Evolutionary conservation across 108 stramenopile species (phyloP), one percentile per base, ranked within the genome.

Genomic region (Cyclostephanos tholiformis): DNA sequence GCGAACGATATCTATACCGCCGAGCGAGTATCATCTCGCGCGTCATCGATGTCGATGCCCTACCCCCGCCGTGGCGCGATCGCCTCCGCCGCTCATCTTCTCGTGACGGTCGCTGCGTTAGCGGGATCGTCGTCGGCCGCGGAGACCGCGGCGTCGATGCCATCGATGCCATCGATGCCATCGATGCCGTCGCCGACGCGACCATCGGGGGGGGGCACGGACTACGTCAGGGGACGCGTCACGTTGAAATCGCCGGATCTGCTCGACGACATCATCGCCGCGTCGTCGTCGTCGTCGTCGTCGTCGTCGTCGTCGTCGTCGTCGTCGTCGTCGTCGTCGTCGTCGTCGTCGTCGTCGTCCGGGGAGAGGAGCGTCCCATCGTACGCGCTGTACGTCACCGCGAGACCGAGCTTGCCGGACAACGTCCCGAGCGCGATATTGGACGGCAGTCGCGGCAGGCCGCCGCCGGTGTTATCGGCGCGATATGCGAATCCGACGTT

Each of bases 371-470:
- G 14, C 44, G 3, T 16, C 44, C 3, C 23, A 22, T 13, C 86
- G 22, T 32, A 32, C 32, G 88, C 88, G 13, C 55, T 89, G 8
- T 89, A 89, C 55, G 55, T 89, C 9, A 89, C 88, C 1, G 70
- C 39, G 11, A 65, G 86, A 52, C 86, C 88, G 32, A 70, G 85
- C 46, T 44, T 32, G 57, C 75, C 86, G 17, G 86, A 89, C 67
- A 83, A 85, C 70, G 84, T 87, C n/a, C 88, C 88, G 0, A 7
- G 12, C 4, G 88, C 88, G 32, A 84, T 89, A 19, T 65, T 86
- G 20, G 74, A 76, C 62, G 88, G 86, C 20, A 75, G 73, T 9
- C 25, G 79, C 17, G 88, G 88, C 43, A 89, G 85, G 48, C 72
- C 88, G 30, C 59, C 59, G 27, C 59, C 59, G 16, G 59, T 60